Base-by-base conservation (phyloP, 306 rosid genomes). In the Neltuma alba region DNA sequence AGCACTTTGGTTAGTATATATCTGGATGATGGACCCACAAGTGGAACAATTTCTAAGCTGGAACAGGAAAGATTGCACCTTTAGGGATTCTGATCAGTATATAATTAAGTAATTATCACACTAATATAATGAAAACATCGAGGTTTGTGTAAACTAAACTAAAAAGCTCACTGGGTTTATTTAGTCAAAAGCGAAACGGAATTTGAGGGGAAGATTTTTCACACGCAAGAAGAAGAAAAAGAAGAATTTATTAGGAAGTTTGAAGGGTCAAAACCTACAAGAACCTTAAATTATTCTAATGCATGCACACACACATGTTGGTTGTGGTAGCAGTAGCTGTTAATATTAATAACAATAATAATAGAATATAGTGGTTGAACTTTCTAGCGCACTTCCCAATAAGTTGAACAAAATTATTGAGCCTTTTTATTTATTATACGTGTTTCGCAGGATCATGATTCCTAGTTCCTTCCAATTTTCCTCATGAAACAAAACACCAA, bases 121-220 rank as follows among this genome's bases (percentile, higher is more conserved):
- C 12, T 21, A 60, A 11, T 58, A 4, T 27, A 58, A 2, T 18
- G 13, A 34, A 8, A 38, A 38, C 48, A 9, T 66, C 27, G 72
- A 21, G 72, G 31, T 66, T 10, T 37, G 48, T 66, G 72, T 37
- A 21, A 65, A 21, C 61, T 21, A 21, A 54, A 54, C 61, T 54
- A 21, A 54, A 44, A 6, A 5, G 13, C 12, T 40, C 44, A 58
- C 7, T 7, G 13, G 15, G 4, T 7, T 7, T 20, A 8, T n/a
- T 38, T 41, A 40, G 73, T 68, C 73, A 68, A 68, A 40, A 68
- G 73, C 73, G 1, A 66, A 41, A 68, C 73, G 54, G 73, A 68
- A 68, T 40, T 68, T 68, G 73, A 41, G 73, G 73, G 73, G 54
- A 68, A 37, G 31, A 66, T 38, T 66, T 66, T n/a, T 37, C 13